Evolutionary conservation across 495 filamentous ascomycete genomes (phyloP), one percentile per base, ranked within the genome.

Genomic region (Acidomyces sp.): DNA sequence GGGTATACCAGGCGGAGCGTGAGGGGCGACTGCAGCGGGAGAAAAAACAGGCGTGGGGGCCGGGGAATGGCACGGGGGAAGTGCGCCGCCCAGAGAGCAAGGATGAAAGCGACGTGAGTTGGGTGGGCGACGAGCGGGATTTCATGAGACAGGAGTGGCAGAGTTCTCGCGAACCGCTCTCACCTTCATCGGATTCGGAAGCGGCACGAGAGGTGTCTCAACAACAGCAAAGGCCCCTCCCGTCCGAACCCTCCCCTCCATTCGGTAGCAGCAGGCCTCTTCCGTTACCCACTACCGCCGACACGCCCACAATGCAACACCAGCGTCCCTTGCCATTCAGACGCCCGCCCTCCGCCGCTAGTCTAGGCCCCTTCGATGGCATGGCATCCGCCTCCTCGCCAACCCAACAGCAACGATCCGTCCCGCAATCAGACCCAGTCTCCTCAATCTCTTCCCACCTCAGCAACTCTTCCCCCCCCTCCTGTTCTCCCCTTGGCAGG

Each of bases 1-100:
- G 68, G 27, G 69, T 85, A 54, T 97, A 95, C 52, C 72, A 93
- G 58, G 68, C 66, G 28, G 85, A 87, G 55, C 75, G 86, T 31
- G 76, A 87, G 56, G 75, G 69, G 26, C 70, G 72, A 15, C 51
- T 52, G 48, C 51, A 56, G 51, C 15, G 37, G 6, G 48, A 44
- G 2, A 32, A 13, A 2, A n/a, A n/a, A n/a, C n/a, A n/a, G n/a
- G 39, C 42, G 10, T 13, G 42, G 19, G 11, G 15, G 32, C 7
- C 32, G 38, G 20, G 34, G 28, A 44, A 40, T 6, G 47, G 46
- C 15, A 45, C 35, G 3, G 27, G 34, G 5, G n/a, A n/a, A n/a
- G n/a, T n/a, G n/a, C n/a, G n/a, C n/a, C 26, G 43, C 13, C 43
- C 43, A 17, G 19, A 41, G 37, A 37, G 34, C 16, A 18, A 34